These are phyloP conservation scores for Neonectria ditissima DNA, from an alignment of 2,329 filamentous ascomycete species.

Conservation along the genomic window DNA sequence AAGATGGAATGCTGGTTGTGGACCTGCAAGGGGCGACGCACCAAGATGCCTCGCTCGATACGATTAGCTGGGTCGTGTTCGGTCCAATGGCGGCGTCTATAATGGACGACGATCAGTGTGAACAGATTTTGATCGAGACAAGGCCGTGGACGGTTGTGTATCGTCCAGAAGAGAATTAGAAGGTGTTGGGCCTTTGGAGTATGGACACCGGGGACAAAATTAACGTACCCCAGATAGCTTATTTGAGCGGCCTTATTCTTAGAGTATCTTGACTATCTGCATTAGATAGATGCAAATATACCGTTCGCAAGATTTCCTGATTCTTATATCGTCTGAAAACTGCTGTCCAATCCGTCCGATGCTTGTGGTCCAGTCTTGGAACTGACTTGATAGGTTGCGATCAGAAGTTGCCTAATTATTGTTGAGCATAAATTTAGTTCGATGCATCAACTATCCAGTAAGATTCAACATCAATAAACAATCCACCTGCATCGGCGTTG, in stretches of 20 bases:
- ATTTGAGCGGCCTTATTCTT: background rate
- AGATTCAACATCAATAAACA: background rate
- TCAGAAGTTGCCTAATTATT: background rate
- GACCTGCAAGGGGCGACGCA: background rate
- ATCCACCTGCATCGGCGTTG: background rate
- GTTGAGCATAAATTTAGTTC: background rate
- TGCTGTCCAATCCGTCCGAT: too few relatives aligned
- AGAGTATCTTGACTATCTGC: background rate
- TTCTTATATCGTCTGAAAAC: background rate
- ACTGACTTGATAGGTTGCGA: background rate
- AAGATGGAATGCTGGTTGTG: background rate
- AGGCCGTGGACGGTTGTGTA: background rate
- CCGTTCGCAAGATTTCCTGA: background rate
- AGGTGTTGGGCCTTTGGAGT: background rate
- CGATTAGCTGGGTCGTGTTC: background rate
- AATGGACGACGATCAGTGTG: background rate
- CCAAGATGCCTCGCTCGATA: background rate
- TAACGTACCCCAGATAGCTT: background rate
- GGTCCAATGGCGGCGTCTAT: background rate
- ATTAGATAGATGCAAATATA: background rate
- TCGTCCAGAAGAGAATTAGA: conserved; percentile 3
- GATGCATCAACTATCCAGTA: background rate
- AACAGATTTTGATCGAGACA: background rate
- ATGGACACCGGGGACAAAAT: too few relatives aligned
- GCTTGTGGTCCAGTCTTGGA: too few relatives aligned